phyloP scores from a whole-genome alignment of 1,284 basidiomycete species.

The Boletus smithii region DNA sequence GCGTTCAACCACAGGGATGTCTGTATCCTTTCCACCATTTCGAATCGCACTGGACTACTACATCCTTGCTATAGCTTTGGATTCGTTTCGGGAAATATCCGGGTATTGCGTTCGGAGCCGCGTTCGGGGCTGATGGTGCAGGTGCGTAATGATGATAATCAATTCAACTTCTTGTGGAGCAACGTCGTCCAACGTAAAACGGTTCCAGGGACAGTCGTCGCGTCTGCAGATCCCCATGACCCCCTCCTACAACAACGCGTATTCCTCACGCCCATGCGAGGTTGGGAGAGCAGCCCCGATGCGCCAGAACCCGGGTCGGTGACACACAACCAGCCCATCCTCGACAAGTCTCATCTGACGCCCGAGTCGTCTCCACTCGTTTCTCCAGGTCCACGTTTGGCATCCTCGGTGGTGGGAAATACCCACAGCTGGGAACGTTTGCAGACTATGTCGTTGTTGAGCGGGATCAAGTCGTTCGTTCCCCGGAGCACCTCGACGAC shows the following conservation, averaged over 20 bases:
- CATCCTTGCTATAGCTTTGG: constrained; percentile 59
- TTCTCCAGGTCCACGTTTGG: constrained; percentile 44
- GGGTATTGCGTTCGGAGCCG: constrained; percentile 53
- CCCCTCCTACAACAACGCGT: constrained; percentile 61
- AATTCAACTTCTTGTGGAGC: neutral
- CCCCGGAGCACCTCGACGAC: constrained; percentile 69
- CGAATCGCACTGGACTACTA: neutral
- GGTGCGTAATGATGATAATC: constrained; percentile 40
- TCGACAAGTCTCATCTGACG: constrained; percentile 1
- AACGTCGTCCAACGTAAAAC: neutral
- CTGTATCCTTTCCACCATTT: constrained; percentile 23
- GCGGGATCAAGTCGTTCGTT: constrained; percentile 62
- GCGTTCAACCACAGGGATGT: constrained; percentile 83
- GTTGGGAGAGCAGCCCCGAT: constrained; percentile 65
- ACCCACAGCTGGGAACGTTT: constrained; percentile 67
- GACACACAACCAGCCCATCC: neutral
- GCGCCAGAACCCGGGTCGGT: constrained; percentile 49
- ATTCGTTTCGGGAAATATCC: constrained; percentile 71
- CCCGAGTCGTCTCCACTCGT: neutral
- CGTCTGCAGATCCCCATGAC: constrained; percentile 51
- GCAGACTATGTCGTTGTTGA: constrained; percentile 74
- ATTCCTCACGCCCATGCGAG: constrained; percentile 72
- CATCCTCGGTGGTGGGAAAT: constrained; percentile 55
- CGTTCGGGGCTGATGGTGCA: constrained; percentile 73
- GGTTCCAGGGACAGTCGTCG: constrained; percentile 56